These are phyloP conservation scores for Thelephora ganbajun DNA, from an alignment of 768 basidiomycete genomes.

Conservation along the genomic window DNA sequence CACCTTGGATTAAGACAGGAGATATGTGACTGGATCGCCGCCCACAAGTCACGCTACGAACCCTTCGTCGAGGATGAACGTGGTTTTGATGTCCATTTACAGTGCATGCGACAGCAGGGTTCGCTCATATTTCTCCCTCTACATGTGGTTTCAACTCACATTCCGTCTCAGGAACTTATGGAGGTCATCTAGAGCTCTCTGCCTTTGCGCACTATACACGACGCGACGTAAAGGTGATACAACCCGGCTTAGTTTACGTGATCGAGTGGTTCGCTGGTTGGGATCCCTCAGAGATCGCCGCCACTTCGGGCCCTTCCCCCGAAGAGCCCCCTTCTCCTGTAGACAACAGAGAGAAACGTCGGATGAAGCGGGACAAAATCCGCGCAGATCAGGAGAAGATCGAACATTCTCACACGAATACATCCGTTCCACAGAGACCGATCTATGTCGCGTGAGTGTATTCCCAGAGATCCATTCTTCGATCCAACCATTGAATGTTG, in stretches of 20 bases:
- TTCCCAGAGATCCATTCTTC: slow-evolving; percentile 5
- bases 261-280: slow-evolving; percentile 67
- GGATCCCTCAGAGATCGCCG: slow-evolving; percentile 17
- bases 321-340: slow-evolving; percentile 14
- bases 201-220: slow-evolving; percentile 75
- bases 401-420: slow-evolving; percentile 7
- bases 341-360: slow-evolving; percentile 31
- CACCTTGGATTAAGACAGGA: slow-evolving; percentile 59
- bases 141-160: background rate
- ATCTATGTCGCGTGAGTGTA: slow-evolving; percentile 75
- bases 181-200: slow-evolving; percentile 87
- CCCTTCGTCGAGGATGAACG: slow-evolving; percentile 81
- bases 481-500: background rate
- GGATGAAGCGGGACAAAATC: slow-evolving; percentile 25
- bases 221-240: slow-evolving; percentile 81
- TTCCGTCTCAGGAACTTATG: slow-evolving; percentile 55
- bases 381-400: slow-evolving; percentile 16
- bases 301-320: slow-evolving; percentile 12
- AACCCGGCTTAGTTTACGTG: slow-evolving; percentile 83
- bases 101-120: slow-evolving; percentile 73
- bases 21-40: slow-evolving; percentile 73
- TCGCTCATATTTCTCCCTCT: slow-evolving; percentile 12
- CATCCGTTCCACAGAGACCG: slow-evolving; percentile 22
- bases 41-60: slow-evolving; percentile 58
- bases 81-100: slow-evolving; percentile 58